Evolutionary conservation across 805 yeast species (phyloP), one percentile per base, ranked within the genome.

Genomic region (Candida oleophila): DNA sequence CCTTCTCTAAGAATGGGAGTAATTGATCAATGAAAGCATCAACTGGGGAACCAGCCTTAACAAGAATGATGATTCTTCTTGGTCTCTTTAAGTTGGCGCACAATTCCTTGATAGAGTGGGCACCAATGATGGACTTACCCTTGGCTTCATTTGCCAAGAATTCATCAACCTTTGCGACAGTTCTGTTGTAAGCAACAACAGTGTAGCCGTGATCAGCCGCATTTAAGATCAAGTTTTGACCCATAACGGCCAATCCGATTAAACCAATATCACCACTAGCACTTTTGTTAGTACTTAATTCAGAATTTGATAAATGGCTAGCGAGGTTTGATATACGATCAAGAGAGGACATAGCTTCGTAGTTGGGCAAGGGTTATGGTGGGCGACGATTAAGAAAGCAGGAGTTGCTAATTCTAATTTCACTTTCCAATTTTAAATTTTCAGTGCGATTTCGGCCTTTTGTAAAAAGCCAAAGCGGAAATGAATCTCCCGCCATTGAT

Each of bases 201-300:
- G 96, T 89, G 81, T 82, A 92, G 49, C 97, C 97, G 78, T 92
- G 96, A 81, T 92, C 99, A 60, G 99, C 99, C 65, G 95, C 96
- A 75, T 92, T 92, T 59, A 92, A 81, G 70, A 92, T 89, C 81
- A 92, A 79, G 83, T 92, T 92, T 81, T 88, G 96, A 75, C 99
- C 99, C 99, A 92, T 92, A 60, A 92, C 99, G 86, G 99, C 99
- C 82, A 92, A 82, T 71, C 99, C 99, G 67, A 94, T 91, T 71
- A 92, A 88, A 74, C 97, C 99, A 73, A 92, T 84, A 85, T 92
- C 99, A 80, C 92, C 94, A 69, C 88, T 83, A 60, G 56, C 48
- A 39, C 34, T 32, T 19, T 44, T 51, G 65, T 60, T 64, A 65
- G 66, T 60, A 51, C 35, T 43, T 8, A 7, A 15, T n/a, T 30